These are phyloP conservation scores for Cutaneotrichosporon mucoides DNA, from an alignment of 1,284 basidiomycete genomes.

Conservation along the genomic window DNA sequence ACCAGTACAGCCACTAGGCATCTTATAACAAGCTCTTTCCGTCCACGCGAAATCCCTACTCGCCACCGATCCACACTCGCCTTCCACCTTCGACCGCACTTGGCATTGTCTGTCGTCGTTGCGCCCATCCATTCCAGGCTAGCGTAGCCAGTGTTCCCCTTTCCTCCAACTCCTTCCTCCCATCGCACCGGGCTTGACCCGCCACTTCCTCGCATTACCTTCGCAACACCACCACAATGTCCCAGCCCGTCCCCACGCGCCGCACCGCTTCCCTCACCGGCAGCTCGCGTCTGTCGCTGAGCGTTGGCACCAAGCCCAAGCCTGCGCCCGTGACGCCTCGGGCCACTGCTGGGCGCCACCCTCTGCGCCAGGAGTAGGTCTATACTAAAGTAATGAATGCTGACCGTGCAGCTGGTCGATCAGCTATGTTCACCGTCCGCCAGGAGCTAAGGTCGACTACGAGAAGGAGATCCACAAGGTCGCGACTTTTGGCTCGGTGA, in stretches of 20 bases:
- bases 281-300: constrained; percentile 41
- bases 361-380: constrained; percentile 46
- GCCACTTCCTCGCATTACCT: neutral
- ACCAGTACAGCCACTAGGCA: too few relatives aligned
- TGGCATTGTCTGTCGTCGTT: too few relatives aligned
- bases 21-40: too few relatives aligned
- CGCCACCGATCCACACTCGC: too few relatives aligned
- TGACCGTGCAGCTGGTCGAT: constrained; percentile 44
- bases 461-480: constrained; percentile 50
- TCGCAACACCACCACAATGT: neutral
- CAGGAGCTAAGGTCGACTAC: constrained; percentile 48
- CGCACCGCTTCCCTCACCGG: constrained; percentile 40
- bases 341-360: constrained; percentile 36
- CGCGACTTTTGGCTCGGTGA: constrained; percentile 50
- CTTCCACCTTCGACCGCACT: too few relatives aligned
- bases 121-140: too few relatives aligned
- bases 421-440: constrained; percentile 49
- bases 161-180: too few relatives aligned
- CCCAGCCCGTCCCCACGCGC: constrained; percentile 10
- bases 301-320: constrained; percentile 36
- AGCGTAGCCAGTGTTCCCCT: too few relatives aligned
- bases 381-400: neutral
- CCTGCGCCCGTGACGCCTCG: constrained; percentile 12
- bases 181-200: too few relatives aligned
- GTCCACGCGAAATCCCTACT: too few relatives aligned